Conservation (phyloP, 306 rosid species). For the Urtica urens region DNA sequence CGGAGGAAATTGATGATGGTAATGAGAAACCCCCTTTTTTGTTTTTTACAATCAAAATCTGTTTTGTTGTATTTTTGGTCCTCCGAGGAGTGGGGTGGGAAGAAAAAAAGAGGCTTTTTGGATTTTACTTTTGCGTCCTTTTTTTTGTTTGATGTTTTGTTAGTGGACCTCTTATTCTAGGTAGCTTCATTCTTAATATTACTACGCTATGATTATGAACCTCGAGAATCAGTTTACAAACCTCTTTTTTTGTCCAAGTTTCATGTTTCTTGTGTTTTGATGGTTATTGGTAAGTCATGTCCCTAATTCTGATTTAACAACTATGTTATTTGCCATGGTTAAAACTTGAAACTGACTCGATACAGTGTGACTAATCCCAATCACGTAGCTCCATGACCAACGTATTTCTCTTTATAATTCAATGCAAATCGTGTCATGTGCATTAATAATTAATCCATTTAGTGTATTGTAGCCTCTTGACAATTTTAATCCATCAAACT, state of each 20-base stretch:
- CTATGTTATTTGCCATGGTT: no score
- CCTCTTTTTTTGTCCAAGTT: conserved; percentile 10
- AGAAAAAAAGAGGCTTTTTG: conserved; percentile 19
- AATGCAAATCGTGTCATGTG: no score
- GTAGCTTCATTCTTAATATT: conserved; percentile 15
- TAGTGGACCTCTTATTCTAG: no score
- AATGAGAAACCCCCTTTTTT: background rate
- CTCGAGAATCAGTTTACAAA: conserved; percentile 20
- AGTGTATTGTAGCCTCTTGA: no score
- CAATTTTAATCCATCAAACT: no score
- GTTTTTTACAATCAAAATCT: background rate
- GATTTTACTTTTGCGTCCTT: background rate
- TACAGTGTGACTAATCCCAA: no score
- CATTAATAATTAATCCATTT: no score
- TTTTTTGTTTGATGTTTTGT: no score
- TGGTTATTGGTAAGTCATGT: background rate
- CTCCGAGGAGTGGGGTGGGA: background rate
- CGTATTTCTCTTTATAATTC: no score
- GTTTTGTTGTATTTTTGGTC: conserved; percentile 21
- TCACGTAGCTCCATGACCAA: no score
- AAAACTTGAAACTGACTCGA: no score
- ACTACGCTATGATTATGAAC: conserved; percentile 12
- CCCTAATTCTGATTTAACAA: no score
- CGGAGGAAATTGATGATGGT: conserved; percentile 7
- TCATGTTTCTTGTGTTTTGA: background rate